phyloP scores from a whole-genome alignment of 177 flowering plant genomes.

The Vitis hybrid region DNA sequence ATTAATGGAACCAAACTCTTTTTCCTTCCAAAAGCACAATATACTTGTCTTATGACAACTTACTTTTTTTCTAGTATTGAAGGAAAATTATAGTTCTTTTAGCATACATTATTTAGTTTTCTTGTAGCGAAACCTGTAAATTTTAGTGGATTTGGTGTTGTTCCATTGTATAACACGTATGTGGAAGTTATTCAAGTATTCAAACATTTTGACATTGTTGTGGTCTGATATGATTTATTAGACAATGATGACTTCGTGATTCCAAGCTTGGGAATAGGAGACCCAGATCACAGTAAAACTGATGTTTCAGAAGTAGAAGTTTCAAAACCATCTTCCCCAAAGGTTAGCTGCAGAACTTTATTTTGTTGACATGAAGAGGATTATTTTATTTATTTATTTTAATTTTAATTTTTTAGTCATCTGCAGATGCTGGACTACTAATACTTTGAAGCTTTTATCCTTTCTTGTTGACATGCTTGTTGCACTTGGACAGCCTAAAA shows the following conservation, averaged over 20 bases:
- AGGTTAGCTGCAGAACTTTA: constrained; percentile 31
- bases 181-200: background rate
- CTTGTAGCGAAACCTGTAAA: too few species aligned
- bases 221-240: constrained; percentile 21
- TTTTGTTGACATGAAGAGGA: background rate
- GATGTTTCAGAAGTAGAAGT: constrained; percentile 39
- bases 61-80: too few species aligned
- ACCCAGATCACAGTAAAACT: constrained; percentile 26
- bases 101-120: too few species aligned
- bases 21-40: too few species aligned
- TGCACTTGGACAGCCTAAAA: constrained; percentile 36
- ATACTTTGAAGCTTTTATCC: background rate
- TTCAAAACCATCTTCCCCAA: constrained; percentile 31
- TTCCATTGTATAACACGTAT: too few species aligned
- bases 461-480: background rate
- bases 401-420: too few species aligned
- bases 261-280: constrained; percentile 78
- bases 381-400: too few species aligned
- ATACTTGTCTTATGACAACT: too few species aligned
- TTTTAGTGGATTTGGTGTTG: too few species aligned
- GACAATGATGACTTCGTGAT: constrained; percentile 96
- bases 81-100: too few species aligned
- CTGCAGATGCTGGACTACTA: background rate
- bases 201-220: background rate
- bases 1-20: too few species aligned